These are phyloP conservation scores for Phialemonium atrogriseum DNA, from an alignment of 2,329 filamentous ascomycete species.

Conservation along the genomic window DNA sequence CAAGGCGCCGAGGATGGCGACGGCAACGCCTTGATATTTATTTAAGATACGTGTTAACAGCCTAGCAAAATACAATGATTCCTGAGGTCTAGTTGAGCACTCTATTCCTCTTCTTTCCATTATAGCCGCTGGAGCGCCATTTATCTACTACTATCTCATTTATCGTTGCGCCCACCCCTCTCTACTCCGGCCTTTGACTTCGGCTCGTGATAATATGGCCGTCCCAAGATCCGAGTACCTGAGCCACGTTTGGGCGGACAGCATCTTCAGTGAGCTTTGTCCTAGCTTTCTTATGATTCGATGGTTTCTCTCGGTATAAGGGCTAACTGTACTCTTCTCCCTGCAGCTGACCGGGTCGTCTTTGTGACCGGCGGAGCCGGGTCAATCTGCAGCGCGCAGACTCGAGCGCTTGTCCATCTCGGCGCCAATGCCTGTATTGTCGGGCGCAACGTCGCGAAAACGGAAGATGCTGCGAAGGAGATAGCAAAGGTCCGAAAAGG, in stretches of 20 bases:
- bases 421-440: slow-evolving; percentile 93
- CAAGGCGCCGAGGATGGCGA: too few species aligned
- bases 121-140: too few species aligned
- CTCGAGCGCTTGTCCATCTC: slow-evolving; percentile 80
- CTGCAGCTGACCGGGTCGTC: slow-evolving; percentile 71
- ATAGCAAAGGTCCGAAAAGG: slow-evolving; percentile 73
- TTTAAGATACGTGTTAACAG: too few species aligned
- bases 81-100: too few species aligned
- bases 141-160: too few species aligned
- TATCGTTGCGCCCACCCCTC: too few species aligned
- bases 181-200: too few species aligned
- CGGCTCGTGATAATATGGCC: too few species aligned
- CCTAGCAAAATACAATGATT: too few species aligned
- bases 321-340: background rate
- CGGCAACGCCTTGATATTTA: too few species aligned
- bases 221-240: slow-evolving; percentile 67
- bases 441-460: slow-evolving; percentile 83
- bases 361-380: slow-evolving; percentile 95
- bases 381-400: slow-evolving; percentile 89
- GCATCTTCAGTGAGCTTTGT: slow-evolving; percentile 63
- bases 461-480: slow-evolving; percentile 68
- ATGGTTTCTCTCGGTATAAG: background rate
- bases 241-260: slow-evolving; percentile 78
- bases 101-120: too few species aligned
- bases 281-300: background rate